Evolutionary conservation across 306 rosid species (phyloP), one percentile per base, ranked within the genome.

Genomic region (Crotalaria pallida): DNA sequence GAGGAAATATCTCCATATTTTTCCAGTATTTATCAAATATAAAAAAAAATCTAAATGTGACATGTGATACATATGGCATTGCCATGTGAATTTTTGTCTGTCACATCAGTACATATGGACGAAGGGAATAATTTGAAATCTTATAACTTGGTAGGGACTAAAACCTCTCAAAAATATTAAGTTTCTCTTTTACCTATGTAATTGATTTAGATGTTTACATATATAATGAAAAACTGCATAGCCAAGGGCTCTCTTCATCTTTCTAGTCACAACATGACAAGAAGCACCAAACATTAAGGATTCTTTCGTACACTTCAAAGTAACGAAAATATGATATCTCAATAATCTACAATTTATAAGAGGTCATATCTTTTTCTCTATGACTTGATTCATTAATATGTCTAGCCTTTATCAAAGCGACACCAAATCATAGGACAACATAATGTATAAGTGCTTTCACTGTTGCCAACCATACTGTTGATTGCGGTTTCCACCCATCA

Each of bases 391-490:
- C 27, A 51, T 40, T 45, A 10, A 67, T 22, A 26, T 58, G 36
- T 29, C 48, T 12, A 31, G 47, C 34, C 16, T 16, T 47, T 58
- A 68, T 43, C 62, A 33, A 27, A 9, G 29, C 12, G 61, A 17
- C 41, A 3, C 44, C 65, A 77, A 62, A 43, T 47, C 72, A 45
- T 17, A n/a, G 48, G 15, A 62, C 50, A 52, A 16, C 65, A 65
- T 56, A 27, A 23, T 1, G 44, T 45, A 12, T 29, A 18, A 53
- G 26, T 29, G 7, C 0, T 45, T 67, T 69, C 47, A 77, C 51
- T 79, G 79, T 79, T 79, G 84, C 86, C 86, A 78, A 44, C 88
- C 91, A 73, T 81, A 76, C 67, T 81, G 90, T 59, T 85, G 88
- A 58, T 80, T 85, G 53, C 81, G 85, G 47, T 77, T 85, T 18